phyloP scores from a whole-genome alignment of 805 yeast species.

The Metschnikowia dekortorum region DNA sequence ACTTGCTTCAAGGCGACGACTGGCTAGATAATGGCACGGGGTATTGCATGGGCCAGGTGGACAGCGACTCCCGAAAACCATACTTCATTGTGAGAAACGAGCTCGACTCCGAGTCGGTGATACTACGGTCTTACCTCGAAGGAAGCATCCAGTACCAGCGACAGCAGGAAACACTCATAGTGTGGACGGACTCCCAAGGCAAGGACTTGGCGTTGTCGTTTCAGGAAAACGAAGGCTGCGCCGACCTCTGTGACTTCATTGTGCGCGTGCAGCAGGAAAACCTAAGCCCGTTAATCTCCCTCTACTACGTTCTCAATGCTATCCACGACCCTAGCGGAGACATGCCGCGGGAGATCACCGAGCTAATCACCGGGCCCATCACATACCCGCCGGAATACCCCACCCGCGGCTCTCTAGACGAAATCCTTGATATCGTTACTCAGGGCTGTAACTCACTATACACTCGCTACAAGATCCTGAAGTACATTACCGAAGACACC shows the following conservation, averaged over 20 bases:
- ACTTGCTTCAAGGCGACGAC: slow-evolving; percentile 69
- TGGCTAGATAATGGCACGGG: slow-evolving; percentile 97
- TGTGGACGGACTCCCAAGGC: slow-evolving; percentile 80
- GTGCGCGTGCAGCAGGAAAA: slow-evolving; percentile 57
- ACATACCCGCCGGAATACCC: slow-evolving; percentile 57
- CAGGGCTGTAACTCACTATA: slow-evolving; percentile 59
- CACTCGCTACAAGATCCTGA: slow-evolving; percentile 56
- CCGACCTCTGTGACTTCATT: slow-evolving; percentile 75
- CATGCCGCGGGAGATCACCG: slow-evolving; percentile 51
- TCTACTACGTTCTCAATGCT: slow-evolving; percentile 57
- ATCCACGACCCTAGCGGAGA: slow-evolving; percentile 21
- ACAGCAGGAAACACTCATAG: slow-evolving; percentile 90
- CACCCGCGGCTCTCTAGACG: slow-evolving; percentile 45
- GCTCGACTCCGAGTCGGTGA: slow-evolving; percentile 49
- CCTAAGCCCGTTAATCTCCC: slow-evolving; percentile 59
- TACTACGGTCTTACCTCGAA: slow-evolving; percentile 63
- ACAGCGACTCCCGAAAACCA: slow-evolving; percentile 38
- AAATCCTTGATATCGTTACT: slow-evolving; percentile 52
- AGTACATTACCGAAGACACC: slow-evolving; percentile 48
- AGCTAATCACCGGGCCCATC: slow-evolving; percentile 76
- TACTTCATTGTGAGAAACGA: slow-evolving; percentile 72
- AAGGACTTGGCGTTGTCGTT: slow-evolving; percentile 84
- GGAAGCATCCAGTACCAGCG: slow-evolving; percentile 82
- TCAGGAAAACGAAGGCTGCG: slow-evolving; percentile 89
- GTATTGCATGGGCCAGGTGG: slow-evolving; percentile 67